Base-by-base conservation (phyloP, 371 early-diverging fungal species). In the Actinomucor elegans region DNA sequence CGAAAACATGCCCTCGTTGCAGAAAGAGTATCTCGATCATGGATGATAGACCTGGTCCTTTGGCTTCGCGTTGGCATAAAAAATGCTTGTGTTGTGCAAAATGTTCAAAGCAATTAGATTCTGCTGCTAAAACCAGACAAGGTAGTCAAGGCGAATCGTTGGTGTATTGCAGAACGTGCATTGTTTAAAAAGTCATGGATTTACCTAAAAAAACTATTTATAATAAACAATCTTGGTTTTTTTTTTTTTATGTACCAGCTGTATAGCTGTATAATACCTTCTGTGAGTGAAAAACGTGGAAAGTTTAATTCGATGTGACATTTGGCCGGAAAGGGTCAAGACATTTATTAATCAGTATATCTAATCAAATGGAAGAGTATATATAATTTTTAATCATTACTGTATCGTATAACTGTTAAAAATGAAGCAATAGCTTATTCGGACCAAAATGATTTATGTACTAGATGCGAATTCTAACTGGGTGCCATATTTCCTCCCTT, bases 31-130 rank as follows among this genome's bases (percentile, higher is more conserved):
- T 82, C 23, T 74, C 79, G 2, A 67, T 84, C 42, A 75, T 79
- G 74, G 85, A 84, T 14, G 77, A 79, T 45, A 69, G 64, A 0
- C 79, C 78, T 1, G 85, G 85, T 17, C 85, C 85, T 3, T 61
- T 74, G 29, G 74, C 73, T 4, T 80, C 69, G 18, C 72, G 78
- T 34, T 84, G 85, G 85, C 85, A 84, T 50, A 82, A 78, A 37
- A 84, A 79, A 53, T 84, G 85, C 35, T 51, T 84, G 24, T 64
- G 66, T 3, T 84, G 85, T 48, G 59, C 50, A 2, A 67, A 61
- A 14, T 84, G 85, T 43, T 62, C 61, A 29, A 84, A 84, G 53
- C 75, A 73, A 34, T 52, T 84, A 57, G 85, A 84, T 41, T 82
- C 82, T 20, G 77, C 68, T 24, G 82, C 81, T 9, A 79, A 76